Conservation (phyloP, 2,329 filamentous ascomycete species). For the Fusarium sp. region DNA sequence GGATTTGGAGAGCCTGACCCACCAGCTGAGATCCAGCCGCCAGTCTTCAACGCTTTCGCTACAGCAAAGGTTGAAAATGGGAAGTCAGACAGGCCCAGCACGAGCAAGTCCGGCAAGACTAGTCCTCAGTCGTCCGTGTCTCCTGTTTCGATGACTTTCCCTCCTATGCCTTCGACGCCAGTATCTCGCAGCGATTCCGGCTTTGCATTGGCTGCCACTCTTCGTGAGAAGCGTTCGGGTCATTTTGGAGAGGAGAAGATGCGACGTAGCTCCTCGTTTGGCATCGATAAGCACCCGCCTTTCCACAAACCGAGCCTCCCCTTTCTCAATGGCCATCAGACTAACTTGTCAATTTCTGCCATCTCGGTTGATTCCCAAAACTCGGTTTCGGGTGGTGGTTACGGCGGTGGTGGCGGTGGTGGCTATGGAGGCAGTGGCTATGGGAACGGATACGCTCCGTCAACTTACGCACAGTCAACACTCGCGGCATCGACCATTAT, state of each 20-base stretch:
- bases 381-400: conserved; percentile 74
- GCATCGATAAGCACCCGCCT: conserved; percentile 78
- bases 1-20: conserved; percentile 82
- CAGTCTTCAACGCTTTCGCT: conserved; percentile 93
- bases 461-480: conserved; percentile 88
- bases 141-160: conserved; percentile 84
- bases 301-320: conserved; percentile 80
- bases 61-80: conserved; percentile 78
- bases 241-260: conserved; percentile 86
- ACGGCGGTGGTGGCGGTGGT: conserved; percentile 50
- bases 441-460: conserved; percentile 80
- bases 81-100: conserved; percentile 82
- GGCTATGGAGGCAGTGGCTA: conserved; percentile 25
- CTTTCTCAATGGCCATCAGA: conserved; percentile 77
- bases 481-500: conserved; percentile 88
- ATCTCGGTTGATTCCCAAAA: conserved; percentile 76
- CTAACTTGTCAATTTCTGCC: conserved; percentile 72
- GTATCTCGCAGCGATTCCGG: conserved; percentile 94
- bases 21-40: conserved; percentile 66
- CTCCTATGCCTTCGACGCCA: conserved; percentile 80
- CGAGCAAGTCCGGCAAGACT: conserved; percentile 75
- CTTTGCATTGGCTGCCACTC: conserved; percentile 85
- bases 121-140: conserved; percentile 78
- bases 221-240: conserved; percentile 94
- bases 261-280: conserved; percentile 95